phyloP scores from a whole-genome alignment of 179 eudicot species.

The Corrigiola litoralis region DNA sequence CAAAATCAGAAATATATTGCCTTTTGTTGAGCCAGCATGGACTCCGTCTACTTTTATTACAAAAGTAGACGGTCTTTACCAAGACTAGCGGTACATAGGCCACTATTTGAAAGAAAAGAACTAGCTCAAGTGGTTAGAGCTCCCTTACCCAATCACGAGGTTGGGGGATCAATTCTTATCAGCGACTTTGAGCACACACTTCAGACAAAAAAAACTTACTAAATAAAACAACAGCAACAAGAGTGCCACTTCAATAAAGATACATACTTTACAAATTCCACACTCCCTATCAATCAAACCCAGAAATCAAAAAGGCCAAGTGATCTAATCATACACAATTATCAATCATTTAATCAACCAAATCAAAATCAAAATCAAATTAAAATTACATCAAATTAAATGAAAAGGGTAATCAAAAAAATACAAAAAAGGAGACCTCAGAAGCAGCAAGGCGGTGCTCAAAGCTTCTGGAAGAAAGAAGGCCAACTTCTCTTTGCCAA shows the following conservation, averaged over 20 bases:
- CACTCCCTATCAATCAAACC: not conserved
- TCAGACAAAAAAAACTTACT: not conserved
- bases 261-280: not conserved
- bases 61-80: too few relatives aligned
- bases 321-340: not conserved
- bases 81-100: too few relatives aligned
- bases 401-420: too few relatives aligned
- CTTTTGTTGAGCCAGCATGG: too few relatives aligned
- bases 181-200: too few relatives aligned
- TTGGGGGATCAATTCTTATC: too few relatives aligned
- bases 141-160: too few relatives aligned
- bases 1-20: too few relatives aligned
- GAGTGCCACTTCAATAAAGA: not conserved
- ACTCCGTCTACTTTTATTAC: too few relatives aligned
- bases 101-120: too few relatives aligned
- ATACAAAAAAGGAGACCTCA: constrained; percentile 38
- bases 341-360: not conserved
- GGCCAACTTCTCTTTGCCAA: constrained; percentile 72
- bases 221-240: not conserved
- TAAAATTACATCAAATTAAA: not conserved
- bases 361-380: not conserved
- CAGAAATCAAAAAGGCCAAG: not conserved
- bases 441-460: constrained; percentile 68
- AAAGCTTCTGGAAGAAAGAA: constrained; percentile 56
- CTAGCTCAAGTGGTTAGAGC: too few relatives aligned